Evolutionary conservation across 306 rosid species (phyloP), one percentile per base, ranked within the genome.

Genomic region (Dryas drummondii): DNA sequence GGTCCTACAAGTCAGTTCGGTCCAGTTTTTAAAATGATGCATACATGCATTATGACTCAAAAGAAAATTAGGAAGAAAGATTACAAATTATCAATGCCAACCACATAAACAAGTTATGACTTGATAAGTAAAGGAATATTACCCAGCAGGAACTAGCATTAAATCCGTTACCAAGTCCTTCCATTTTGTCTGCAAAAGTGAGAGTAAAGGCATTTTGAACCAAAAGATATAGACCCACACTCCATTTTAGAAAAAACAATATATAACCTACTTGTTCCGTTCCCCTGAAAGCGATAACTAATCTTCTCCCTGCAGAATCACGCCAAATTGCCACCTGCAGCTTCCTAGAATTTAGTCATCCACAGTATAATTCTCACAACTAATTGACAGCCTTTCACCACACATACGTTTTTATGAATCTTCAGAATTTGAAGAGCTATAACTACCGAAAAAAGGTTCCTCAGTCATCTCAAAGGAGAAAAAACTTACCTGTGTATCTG

Each of bases 321-420:
- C 97, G 94, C 97, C 98, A 94, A 70, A 94, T 88, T 79, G 98
- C 97, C 79, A 91, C 97, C 98, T 94, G 90, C 79, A 83, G 72
- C 72, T 71, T 80, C 61, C 75, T 48, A 62, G 53, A 73, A 50
- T 54, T 78, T 77, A 82, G 77, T 61, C 12, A 63, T 51, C 79
- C 58, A 74, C 48, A 63, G 78, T 63, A 83, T 47, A 75, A 47
- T 66, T 27, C 41, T 67, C 67, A 76, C 46, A 72, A 57, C 19
- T 59, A 55, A 55, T 69, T 54, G 63, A 68, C 58, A 58, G 74
- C 40, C 17, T 56, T 62, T 45, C 69, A 8, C 60, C 66, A 64
- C 40, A 70, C 40, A 72, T 44, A 65, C 41, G 70, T 17, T 50
- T 7, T 70, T 41, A 51, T 7, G 60, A 49, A 50, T 65, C 60